phyloP scores from a whole-genome alignment of 2,329 filamentous ascomycete species.

The Eutypella sp. region DNA sequence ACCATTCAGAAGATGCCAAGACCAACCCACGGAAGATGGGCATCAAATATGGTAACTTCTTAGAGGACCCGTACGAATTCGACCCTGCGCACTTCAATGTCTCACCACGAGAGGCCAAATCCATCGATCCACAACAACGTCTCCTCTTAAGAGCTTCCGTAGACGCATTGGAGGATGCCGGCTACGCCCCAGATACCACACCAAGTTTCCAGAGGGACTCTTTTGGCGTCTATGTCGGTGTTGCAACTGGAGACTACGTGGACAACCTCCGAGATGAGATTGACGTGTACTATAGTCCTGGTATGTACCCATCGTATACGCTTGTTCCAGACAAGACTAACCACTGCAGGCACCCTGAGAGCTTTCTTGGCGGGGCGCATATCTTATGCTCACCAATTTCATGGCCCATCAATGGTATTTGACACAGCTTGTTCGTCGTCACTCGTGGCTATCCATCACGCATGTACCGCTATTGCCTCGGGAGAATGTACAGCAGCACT shows the following conservation, averaged over 20 bases:
- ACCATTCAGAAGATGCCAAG: not conserved
- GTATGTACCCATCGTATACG: too few species aligned
- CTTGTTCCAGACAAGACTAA: too few species aligned
- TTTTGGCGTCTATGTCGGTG: slow-evolving; percentile 27
- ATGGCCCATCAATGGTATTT: slow-evolving; percentile 19
- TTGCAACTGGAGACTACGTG: slow-evolving; percentile 23
- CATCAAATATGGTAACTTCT: slow-evolving; percentile 10
- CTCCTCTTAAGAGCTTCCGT: slow-evolving; percentile 12
- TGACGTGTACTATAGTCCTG: slow-evolving; percentile 25
- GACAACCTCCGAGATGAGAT: slow-evolving; percentile 23
- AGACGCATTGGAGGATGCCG: slow-evolving; percentile 16
- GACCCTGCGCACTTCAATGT: slow-evolving; percentile 13
- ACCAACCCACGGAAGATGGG: not conserved
- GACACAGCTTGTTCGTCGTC: slow-evolving; percentile 30
- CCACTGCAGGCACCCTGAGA: slow-evolving; percentile 6
- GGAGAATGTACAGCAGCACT: slow-evolving; percentile 14
- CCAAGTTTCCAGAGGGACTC: slow-evolving; percentile 14
- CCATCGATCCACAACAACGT: slow-evolving; percentile 18
- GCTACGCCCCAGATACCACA: slow-evolving; percentile 20
- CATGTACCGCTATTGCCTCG: slow-evolving; percentile 11
- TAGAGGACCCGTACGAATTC: slow-evolving; percentile 12
- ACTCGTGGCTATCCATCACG: slow-evolving; percentile 25
- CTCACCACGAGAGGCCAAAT: slow-evolving; percentile 15
- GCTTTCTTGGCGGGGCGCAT: slow-evolving; percentile 18
- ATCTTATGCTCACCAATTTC: slow-evolving; percentile 21